These are phyloP conservation scores for Fistulifera pelliculosa DNA, from an alignment of 108 stramenopile species.

Conservation along the genomic window DNA sequence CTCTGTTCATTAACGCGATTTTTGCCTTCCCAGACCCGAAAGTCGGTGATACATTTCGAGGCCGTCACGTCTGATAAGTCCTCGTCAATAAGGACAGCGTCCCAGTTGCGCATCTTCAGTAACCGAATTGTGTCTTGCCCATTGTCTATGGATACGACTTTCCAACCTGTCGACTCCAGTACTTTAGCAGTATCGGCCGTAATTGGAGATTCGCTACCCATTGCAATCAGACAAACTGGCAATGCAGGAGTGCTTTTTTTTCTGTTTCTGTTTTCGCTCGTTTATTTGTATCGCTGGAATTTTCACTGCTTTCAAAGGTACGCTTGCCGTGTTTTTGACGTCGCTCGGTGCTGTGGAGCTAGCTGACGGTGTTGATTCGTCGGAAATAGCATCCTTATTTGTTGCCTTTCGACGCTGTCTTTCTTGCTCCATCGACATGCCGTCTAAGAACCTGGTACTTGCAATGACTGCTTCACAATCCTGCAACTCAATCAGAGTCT, in stretches of 20 bases:
- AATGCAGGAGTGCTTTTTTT: background rate
- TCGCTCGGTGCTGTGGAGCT: background rate
- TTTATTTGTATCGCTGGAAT: background rate
- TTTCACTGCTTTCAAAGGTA: background rate
- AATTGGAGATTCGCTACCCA: background rate
- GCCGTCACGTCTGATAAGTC: slow-evolving; percentile 19
- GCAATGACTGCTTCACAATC: background rate
- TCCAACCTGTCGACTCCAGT: slow-evolving; percentile 32
- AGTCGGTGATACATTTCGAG: slow-evolving; percentile 17
- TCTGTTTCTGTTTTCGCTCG: slow-evolving; percentile 1
- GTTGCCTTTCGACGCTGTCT: background rate
- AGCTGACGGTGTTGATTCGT: background rate
- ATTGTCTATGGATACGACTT: slow-evolving; percentile 26
- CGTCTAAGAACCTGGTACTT: background rate
- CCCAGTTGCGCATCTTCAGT: slow-evolving; percentile 44
- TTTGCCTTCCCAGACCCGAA: slow-evolving; percentile 40
- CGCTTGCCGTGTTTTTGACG: slow-evolving; percentile 15
- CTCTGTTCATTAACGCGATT: slow-evolving; percentile 29
- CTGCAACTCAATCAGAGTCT: slow-evolving; percentile 41
- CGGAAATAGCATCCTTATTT: background rate
- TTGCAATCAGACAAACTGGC: slow-evolving; percentile 17
- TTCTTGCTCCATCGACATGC: background rate
- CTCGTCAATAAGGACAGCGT: slow-evolving; percentile 33
- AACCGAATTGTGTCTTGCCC: slow-evolving; percentile 39
- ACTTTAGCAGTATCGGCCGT: slow-evolving; percentile 1